phyloP scores from a whole-genome alignment of 75 land plant genomes.

The Selaginella tamariscina region DNA sequence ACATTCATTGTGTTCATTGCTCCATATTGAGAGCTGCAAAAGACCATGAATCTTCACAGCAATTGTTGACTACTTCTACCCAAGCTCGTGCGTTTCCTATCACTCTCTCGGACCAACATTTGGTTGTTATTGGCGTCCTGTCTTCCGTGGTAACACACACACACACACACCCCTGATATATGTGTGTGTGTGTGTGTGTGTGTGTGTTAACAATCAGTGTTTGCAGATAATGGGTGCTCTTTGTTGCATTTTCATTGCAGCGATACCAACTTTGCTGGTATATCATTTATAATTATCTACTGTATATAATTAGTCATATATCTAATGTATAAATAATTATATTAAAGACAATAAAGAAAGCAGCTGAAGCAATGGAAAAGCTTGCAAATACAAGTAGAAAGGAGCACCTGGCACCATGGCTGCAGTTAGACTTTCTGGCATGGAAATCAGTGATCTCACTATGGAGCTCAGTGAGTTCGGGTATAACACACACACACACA shows the following conservation, averaged over 20 bases:
- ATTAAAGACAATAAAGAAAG: conserved; percentile 65
- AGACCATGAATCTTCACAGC: too few relatives aligned
- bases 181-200: neutral
- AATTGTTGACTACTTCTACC: too few relatives aligned
- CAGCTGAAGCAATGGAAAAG: conserved; percentile 82
- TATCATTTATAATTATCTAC: conserved; percentile 13
- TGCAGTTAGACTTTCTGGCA: conserved; percentile 82
- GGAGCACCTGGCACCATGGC: conserved; percentile 98
- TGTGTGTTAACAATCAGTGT: neutral
- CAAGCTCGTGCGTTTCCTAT: too few relatives aligned
- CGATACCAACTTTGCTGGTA: conserved; percentile 64
- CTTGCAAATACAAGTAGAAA: conserved; percentile 68
- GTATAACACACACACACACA: conserved; percentile 28
- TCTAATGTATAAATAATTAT: neutral
- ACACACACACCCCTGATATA: too few relatives aligned
- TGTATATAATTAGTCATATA: neutral
- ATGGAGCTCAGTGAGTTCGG: conserved; percentile 98
- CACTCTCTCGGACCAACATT: neutral
- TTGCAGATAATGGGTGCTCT: conserved; percentile 17
- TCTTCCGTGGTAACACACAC: neutral
- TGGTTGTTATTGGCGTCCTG: neutral
- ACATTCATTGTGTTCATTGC: too few relatives aligned
- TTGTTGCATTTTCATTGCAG: conserved; percentile 29
- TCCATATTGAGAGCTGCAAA: too few relatives aligned
- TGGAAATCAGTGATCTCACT: conserved; percentile 97